These are phyloP conservation scores for Oenanthe sinensis DNA, from an alignment of 129 eudicot genomes.

Conservation along the genomic window DNA sequence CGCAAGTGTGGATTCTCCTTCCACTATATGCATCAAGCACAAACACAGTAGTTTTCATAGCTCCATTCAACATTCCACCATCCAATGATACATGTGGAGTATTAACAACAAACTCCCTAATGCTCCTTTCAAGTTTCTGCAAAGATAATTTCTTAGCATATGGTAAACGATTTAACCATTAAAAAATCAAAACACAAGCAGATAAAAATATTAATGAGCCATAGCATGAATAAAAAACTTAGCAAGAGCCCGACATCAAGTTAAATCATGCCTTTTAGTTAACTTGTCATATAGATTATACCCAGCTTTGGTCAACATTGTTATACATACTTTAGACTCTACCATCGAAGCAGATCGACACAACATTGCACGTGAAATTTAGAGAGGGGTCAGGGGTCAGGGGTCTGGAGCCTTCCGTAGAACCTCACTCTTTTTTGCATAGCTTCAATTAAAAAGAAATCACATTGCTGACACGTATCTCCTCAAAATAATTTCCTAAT, in stretches of 20 bases:
- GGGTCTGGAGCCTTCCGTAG: background rate
- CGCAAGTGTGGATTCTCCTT: conserved; percentile 41
- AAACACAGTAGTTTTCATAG: conserved; percentile 64
- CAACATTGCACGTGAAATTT: background rate
- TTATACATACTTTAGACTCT: no score
- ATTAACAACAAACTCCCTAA: conserved; percentile 57
- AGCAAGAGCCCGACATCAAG: background rate
- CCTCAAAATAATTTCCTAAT: background rate
- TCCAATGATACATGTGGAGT: conserved; percentile 84
- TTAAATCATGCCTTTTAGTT: background rate
- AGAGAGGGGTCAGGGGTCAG: background rate
- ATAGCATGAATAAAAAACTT: background rate
- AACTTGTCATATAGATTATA: background rate
- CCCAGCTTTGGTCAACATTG: no score
- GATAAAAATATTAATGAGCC: background rate
- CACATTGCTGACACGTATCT: background rate
- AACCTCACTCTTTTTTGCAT: background rate
- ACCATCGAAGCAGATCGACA: background rate
- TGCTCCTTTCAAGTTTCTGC: conserved; percentile 50
- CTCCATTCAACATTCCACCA: conserved; percentile 74
- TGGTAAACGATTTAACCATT: background rate
- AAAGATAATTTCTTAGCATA: conserved; percentile 9
- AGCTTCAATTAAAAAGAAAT: background rate
- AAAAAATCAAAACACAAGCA: conserved; percentile 1
- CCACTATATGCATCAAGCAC: conserved; percentile 75